Evolutionary conservation across 441 rosid species (phyloP).

Genomic region (Gossypium armourianum): DNA sequence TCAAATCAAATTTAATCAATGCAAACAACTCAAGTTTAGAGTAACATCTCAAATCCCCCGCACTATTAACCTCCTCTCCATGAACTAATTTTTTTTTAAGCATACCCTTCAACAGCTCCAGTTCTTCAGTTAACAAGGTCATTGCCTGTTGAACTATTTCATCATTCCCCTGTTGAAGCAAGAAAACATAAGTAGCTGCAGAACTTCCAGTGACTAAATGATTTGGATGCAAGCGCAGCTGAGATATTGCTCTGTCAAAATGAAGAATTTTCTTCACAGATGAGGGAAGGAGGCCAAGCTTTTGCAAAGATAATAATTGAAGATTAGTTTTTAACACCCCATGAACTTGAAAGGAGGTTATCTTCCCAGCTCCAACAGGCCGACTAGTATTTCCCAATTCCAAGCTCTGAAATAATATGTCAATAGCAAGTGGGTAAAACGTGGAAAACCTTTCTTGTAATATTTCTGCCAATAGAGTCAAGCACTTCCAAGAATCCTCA

Average conservation of each 20-base stretch:
- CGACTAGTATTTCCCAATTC: constrained; percentile 30
- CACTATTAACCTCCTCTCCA: constrained; percentile 30
- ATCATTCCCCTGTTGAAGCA: constrained; percentile 79
- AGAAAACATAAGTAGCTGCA: constrained; percentile 79
- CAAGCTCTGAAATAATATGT: constrained; percentile 70
- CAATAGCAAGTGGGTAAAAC: constrained; percentile 59
- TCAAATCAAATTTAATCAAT: constrained; percentile 73
- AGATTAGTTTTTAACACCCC: constrained; percentile 88
- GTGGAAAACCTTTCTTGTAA: constrained; percentile 62
- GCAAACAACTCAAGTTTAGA: constrained; percentile 65
- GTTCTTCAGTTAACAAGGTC: constrained; percentile 49
- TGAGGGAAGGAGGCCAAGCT: constrained; percentile 65
- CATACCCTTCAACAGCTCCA: constrained; percentile 52
- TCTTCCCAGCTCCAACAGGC: constrained; percentile 42
- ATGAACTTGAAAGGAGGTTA: constrained; percentile 68
- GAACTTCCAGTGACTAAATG: constrained; percentile 77
- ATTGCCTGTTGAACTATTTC: constrained; percentile 72
- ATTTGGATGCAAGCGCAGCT: constrained; percentile 76
- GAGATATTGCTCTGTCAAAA: constrained; percentile 67
- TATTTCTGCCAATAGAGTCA: constrained; percentile 95
- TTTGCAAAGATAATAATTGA: constrained; percentile 82
- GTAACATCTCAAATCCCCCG: constrained; percentile 31
- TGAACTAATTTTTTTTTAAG: constrained; percentile 32
- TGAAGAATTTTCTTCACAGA: constrained; percentile 57
- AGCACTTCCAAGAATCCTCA: constrained; percentile 76